Evolutionary conservation across 305 asterid genomes (phyloP).

Genomic region (Fraxinus velutina): DNA sequence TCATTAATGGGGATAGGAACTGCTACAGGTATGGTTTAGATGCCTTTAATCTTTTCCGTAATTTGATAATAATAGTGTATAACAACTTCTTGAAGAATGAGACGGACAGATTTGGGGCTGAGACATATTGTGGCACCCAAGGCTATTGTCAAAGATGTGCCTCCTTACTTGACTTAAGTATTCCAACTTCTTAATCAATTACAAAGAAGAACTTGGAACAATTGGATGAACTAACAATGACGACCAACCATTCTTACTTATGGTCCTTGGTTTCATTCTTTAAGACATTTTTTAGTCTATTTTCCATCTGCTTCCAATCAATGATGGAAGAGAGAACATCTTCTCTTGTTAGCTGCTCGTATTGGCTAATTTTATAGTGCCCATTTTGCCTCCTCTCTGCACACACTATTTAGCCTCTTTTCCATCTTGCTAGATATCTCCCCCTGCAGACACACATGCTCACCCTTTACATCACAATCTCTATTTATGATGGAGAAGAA

Average conservation of each 20-base stretch:
- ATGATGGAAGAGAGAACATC: neutral
- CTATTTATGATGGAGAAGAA: neutral
- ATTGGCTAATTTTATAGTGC: neutral
- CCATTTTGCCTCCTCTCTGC: neutral
- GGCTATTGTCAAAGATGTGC: neutral
- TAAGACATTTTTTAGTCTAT: neutral
- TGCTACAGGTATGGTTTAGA: slow-evolving; percentile 64
- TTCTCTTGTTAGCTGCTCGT: neutral
- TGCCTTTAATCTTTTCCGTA: neutral
- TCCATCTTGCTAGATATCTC: neutral
- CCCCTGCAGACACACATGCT: neutral
- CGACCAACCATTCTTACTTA: neutral
- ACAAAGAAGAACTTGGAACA: neutral
- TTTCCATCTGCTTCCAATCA: neutral
- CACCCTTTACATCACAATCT: neutral
- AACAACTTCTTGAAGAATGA: neutral
- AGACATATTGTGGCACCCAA: neutral
- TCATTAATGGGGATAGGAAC: slow-evolving; percentile 98
- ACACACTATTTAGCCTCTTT: neutral
- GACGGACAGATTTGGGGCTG: neutral
- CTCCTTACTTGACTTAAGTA: neutral
- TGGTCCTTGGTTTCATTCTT: neutral
- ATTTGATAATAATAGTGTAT: neutral
- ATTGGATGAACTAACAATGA: neutral
- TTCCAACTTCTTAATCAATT: neutral